Percentiles rank a stretch among this genome's conserved stretches.
These are phyloP conservation scores for Seminavis robusta DNA, from an alignment of 108 stramenopile genomes.

Conservation along the genomic window DNA sequence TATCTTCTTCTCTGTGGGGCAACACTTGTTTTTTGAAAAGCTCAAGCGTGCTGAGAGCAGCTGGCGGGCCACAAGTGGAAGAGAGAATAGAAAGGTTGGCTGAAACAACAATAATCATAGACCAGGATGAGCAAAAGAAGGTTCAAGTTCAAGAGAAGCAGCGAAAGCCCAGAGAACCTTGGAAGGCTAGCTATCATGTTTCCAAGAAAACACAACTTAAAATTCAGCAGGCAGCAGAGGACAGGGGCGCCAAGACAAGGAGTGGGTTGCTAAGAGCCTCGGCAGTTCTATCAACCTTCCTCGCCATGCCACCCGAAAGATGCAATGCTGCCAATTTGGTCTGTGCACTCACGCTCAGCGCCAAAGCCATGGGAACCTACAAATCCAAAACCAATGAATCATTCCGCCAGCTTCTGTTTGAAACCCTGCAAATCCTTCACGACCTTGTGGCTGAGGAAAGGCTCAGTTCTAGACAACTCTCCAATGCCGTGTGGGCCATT, in stretches of 20 bases:
- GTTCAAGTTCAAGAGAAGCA: too few relatives aligned
- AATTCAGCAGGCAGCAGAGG: slow-evolving; percentile 34
- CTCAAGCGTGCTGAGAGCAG: too few relatives aligned
- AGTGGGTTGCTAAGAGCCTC: slow-evolving; percentile 27
- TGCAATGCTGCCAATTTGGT: slow-evolving; percentile 80
- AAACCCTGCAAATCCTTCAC: slow-evolving; percentile 43
- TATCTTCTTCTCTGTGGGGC: too few relatives aligned
- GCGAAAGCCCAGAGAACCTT: slow-evolving; percentile 23
- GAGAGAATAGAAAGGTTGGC: too few relatives aligned
- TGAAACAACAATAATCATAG: too few relatives aligned
- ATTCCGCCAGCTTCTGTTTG: slow-evolving; percentile 35
- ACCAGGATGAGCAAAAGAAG: too few relatives aligned
- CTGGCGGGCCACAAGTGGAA: too few relatives aligned
- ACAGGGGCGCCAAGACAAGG: slow-evolving; percentile 9
- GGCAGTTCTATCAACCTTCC: slow-evolving; percentile 41
- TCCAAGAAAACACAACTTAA: slow-evolving; percentile 49
- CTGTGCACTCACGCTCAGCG: slow-evolving; percentile 71
- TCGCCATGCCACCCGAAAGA: slow-evolving; percentile 37
- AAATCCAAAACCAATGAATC: slow-evolving; percentile 1
- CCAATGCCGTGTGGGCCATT: slow-evolving; percentile 75
- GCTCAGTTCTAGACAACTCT: slow-evolving; percentile 63
- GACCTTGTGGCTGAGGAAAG: slow-evolving; percentile 29
- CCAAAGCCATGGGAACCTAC: slow-evolving; percentile 40
- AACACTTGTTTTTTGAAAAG: too few relatives aligned
- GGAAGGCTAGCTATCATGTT: slow-evolving; percentile 48